phyloP scores from a whole-genome alignment of 2,329 filamentous ascomycete genomes.

The Claviceps citrina region DNA sequence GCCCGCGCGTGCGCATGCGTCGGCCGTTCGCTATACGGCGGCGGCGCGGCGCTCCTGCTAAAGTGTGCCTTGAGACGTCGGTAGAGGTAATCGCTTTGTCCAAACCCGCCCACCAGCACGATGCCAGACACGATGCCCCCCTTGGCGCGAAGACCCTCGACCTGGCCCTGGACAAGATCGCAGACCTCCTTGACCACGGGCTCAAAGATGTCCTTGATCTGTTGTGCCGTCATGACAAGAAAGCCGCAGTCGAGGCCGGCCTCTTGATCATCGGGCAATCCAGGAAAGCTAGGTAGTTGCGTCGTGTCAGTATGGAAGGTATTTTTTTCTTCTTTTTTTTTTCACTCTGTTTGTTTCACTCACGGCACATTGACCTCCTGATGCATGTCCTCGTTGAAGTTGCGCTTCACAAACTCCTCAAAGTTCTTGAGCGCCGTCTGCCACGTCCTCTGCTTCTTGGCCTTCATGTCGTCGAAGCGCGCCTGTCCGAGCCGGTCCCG shows the following conservation, averaged over 20 bases:
- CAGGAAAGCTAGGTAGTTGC: constrained; percentile 52
- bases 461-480: constrained; percentile 58
- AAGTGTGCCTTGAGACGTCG: constrained; percentile 56
- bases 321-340: background rate
- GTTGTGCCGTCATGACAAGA: constrained; percentile 51
- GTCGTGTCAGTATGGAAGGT: no score
- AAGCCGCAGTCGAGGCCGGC: constrained; percentile 63
- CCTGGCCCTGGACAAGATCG: constrained; percentile 52
- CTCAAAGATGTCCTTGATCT: constrained; percentile 60
- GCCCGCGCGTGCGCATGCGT: constrained; percentile 42
- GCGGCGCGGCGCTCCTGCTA: constrained; percentile 37
- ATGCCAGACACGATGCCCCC: constrained; percentile 56
- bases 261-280: constrained; percentile 60
- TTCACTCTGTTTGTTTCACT: constrained; percentile 18
- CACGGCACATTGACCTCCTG: constrained; percentile 63
- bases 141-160: constrained; percentile 44
- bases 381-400: constrained; percentile 66
- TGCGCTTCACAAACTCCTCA: constrained; percentile 72
- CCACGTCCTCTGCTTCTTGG: constrained; percentile 66
- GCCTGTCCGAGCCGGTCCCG: constrained; percentile 49
- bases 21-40: constrained; percentile 52
- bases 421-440: constrained; percentile 66
- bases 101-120: constrained; percentile 68
- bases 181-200: constrained; percentile 58
- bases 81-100: constrained; percentile 64